These are phyloP conservation scores for Fusarium siculi DNA, from an alignment of 2,329 filamentous ascomycete genomes.

Conservation along the genomic window DNA sequence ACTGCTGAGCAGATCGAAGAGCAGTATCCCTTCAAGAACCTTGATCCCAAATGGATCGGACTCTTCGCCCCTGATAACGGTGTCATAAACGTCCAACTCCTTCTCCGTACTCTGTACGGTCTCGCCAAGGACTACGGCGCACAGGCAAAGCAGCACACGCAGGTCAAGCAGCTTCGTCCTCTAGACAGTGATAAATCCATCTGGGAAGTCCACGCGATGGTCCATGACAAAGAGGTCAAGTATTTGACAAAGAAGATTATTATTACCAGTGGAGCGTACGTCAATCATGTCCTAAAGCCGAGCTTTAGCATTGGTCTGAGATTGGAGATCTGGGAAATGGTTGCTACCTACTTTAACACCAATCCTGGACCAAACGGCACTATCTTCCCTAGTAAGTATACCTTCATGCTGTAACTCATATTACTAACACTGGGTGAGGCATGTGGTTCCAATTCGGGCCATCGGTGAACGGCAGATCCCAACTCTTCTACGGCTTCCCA, in stretches of 20 bases:
- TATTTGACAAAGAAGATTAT: slow-evolving; percentile 21
- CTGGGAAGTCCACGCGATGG: slow-evolving; percentile 13
- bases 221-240: not conserved
- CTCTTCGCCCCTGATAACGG: slow-evolving; percentile 25
- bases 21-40: slow-evolving; percentile 19
- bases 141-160: slow-evolving; percentile 19
- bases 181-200: not conserved
- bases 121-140: slow-evolving; percentile 24
- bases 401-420: accelerated
- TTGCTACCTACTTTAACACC: slow-evolving; percentile 27
- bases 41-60: not conserved
- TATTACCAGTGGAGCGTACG: slow-evolving; percentile 15
- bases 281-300: slow-evolving; percentile 23
- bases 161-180: slow-evolving; percentile 6
- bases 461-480: slow-evolving; percentile 2
- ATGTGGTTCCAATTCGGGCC: slow-evolving; percentile 32
- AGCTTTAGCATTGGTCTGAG: slow-evolving; percentile 23
- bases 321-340: slow-evolving; percentile 33
- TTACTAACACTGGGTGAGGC: not conserved
- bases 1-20: slow-evolving; percentile 5
- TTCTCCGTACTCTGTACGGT: slow-evolving; percentile 8
- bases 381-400: slow-evolving; percentile 20
- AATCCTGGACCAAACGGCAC: slow-evolving; percentile 31
- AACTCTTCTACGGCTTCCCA: slow-evolving; percentile 29
- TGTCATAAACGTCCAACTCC: slow-evolving; percentile 22